These are phyloP conservation scores for Candida ortonii DNA, from an alignment of 805 yeast genomes.

Conservation along the genomic window DNA sequence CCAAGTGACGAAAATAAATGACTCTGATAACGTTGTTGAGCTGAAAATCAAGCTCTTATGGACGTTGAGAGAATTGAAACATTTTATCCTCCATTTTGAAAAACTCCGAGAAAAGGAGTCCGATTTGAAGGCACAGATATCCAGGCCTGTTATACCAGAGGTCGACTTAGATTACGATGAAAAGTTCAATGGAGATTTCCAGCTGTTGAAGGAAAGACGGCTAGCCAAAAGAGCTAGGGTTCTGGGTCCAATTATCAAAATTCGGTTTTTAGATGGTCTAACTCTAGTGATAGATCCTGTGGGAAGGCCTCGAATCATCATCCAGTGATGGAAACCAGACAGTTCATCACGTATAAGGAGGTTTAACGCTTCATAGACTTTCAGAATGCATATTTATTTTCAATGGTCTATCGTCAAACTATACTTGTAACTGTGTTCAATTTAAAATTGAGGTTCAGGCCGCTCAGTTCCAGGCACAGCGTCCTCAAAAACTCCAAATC, in stretches of 20 bases:
- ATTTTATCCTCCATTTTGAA: constrained; percentile 37
- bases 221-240: constrained; percentile 20
- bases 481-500: constrained; percentile 25
- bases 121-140: constrained; percentile 28
- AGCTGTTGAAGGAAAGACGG: constrained; percentile 12
- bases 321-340: too few relatives aligned
- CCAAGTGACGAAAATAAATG: constrained; percentile 40
- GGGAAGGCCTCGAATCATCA: constrained; percentile 22
- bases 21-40: constrained; percentile 49
- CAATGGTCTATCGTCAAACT: too few relatives aligned
- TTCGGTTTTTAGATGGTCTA: constrained; percentile 38
- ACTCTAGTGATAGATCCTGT: constrained; percentile 41
- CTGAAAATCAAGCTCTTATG: constrained; percentile 46
- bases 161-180: constrained; percentile 29
- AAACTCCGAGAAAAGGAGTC: constrained; percentile 37
- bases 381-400: too few relatives aligned
- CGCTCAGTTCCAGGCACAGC: constrained; percentile 21
- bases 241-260: constrained; percentile 37
- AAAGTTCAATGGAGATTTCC: constrained; percentile 19
- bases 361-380: too few relatives aligned
- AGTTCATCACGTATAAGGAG: too few relatives aligned
- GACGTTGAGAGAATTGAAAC: constrained; percentile 48
- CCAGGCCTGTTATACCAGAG: constrained; percentile 7
- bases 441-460: constrained; percentile 15
- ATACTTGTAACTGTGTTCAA: constrained; percentile 1